Base-by-base conservation (phyloP, 805 yeast species). In the Pachysolen tannophilus region DNA sequence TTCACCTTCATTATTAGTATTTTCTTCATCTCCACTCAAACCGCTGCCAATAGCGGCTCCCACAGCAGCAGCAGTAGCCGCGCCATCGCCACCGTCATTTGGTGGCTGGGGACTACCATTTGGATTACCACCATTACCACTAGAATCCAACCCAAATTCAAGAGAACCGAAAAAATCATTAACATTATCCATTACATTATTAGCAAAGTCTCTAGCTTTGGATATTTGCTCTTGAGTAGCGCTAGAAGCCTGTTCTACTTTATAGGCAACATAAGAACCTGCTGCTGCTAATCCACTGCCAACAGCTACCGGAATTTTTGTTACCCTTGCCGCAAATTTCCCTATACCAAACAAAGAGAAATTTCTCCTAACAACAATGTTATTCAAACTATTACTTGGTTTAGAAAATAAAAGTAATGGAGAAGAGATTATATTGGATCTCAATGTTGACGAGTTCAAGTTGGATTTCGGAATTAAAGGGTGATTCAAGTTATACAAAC, bases 261-360 rank as follows among this genome's bases (percentile, higher is more conserved):
- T 90, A 56, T 88, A 88, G 14, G 88, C 86, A 32, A 90, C 78
- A 52, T 87, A 92, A 3, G 95, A 81, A 1, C 95, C 94, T 6
- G 94, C 95, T 8, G 97, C 97, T 3, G 94, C 96, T 24, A 87
- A 58, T 0, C 95, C 87, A 6, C 94, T 88, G 2, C 97, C 97
- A 0, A 87, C 61, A 42, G 80, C 80, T 0, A 86, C 90, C 0
- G 97, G 96, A 2, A 81, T 55, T 43, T 70, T 72, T 1, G 74
- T 63, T 1, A 70, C 66, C 36, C 70, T 71, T 1, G 72, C 70
- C 5, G 80, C 59, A 0, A 78, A 55, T 50, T 71, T 78, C 17
- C 80, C 79, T 10, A 67, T 38, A 1, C 69, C 56, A 21, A 65
- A 48, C 15, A 62, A 40, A 3, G 63, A 55, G 33, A 61, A 50